phyloP scores from a whole-genome alignment of 2,329 filamentous ascomycete genomes.

The Fusarium subglutinans region DNA sequence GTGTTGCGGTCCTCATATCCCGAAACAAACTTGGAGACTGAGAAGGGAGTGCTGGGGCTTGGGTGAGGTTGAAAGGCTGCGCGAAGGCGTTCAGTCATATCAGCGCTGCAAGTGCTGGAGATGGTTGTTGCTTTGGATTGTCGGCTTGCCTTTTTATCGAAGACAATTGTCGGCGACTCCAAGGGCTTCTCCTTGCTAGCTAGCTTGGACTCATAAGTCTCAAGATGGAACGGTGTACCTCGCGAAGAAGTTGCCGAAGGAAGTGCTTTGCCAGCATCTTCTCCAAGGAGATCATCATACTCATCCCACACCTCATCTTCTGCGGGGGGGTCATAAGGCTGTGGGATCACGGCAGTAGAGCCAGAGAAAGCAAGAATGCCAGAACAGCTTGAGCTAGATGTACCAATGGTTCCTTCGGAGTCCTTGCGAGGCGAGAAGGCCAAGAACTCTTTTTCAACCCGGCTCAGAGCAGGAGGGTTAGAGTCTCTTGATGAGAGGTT shows the following conservation, averaged over 20 bases:
- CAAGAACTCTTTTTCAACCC: slow-evolving; percentile 71
- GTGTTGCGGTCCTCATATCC: slow-evolving; percentile 36
- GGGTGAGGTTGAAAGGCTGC: slow-evolving; percentile 56
- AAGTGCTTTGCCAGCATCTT: slow-evolving; percentile 58
- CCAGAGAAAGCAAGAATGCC: slow-evolving; percentile 67
- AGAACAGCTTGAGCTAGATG: slow-evolving; percentile 70
- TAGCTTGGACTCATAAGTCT: slow-evolving; percentile 55
- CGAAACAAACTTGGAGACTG: slow-evolving; percentile 53
- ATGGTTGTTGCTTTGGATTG: slow-evolving; percentile 49
- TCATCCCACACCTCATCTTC: slow-evolving; percentile 96
- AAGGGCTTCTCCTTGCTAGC: slow-evolving; percentile 51
- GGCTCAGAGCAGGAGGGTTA: slow-evolving; percentile 41
- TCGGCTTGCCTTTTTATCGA: slow-evolving; percentile 45
- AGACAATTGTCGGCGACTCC: slow-evolving; percentile 59
- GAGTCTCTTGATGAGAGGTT: slow-evolving; percentile 46
- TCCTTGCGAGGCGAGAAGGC: slow-evolving; percentile 77
- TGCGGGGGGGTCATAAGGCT: slow-evolving; percentile 67
- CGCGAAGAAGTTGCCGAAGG: slow-evolving; percentile 65
- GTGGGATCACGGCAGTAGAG: slow-evolving; percentile 73
- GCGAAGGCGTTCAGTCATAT: slow-evolving; percentile 63
- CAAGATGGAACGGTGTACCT: slow-evolving; percentile 65
- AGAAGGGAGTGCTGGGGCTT: slow-evolving; percentile 56
- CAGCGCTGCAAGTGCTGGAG: slow-evolving; percentile 64
- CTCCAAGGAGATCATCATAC: slow-evolving; percentile 87
- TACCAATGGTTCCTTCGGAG: slow-evolving; percentile 67